Evolutionary conservation across 164 flowering plant species (phyloP).

Genomic region (grape (Vitis vinifera)): ASM3070453v1 NC_081806.1:10792501-10793000

Average conservation of each 20-base stretch:
- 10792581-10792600: conserved; percentile 64
- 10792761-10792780: no score
- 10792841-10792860: no score
- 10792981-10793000: conserved; percentile 3
- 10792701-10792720: no score
- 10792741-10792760: no score
- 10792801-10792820: no score
- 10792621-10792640: conserved; percentile 85
- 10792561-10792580: conserved; percentile 60
- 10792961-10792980: background rate
- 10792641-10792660: conserved; percentile 96
- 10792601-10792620: conserved; percentile 73
- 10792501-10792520: conserved; percentile 22
- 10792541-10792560: conserved; percentile 34
- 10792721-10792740: no score
- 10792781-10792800: no score
- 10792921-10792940: background rate
- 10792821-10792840: no score
- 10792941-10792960: background rate
- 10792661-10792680: conserved; percentile 67
- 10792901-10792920: background rate
- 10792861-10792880: no score
- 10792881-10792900: background rate
- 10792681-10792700: background rate
- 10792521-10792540: conserved; percentile 15